Percentiles rank a stretch among this genome's conserved stretches.
These are phyloP conservation scores for Stropharia rugosoannulata DNA, from an alignment of 768 basidiomycete species.

Conservation along the genomic window DNA sequence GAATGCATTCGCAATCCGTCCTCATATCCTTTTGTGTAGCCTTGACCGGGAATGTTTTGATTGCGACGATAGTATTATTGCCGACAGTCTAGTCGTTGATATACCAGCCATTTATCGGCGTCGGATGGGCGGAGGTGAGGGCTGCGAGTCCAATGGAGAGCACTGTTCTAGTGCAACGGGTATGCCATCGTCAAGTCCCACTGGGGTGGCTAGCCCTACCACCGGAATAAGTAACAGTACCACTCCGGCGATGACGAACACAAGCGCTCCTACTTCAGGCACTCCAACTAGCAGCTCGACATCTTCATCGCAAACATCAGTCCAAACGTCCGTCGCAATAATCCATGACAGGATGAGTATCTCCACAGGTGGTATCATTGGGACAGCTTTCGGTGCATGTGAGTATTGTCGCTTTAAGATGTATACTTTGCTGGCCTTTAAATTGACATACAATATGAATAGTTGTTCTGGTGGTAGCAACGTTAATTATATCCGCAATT, in stretches of 20 bases:
- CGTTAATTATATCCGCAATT: slow-evolving; percentile 17
- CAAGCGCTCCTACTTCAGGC: not conserved
- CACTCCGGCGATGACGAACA: not conserved
- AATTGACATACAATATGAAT: not conserved
- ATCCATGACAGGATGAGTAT: not conserved
- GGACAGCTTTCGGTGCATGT: slow-evolving; percentile 17
- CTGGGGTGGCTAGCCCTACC: not conserved
- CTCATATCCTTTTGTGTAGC: not conserved
- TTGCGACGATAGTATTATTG: not conserved
- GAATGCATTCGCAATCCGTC: not conserved
- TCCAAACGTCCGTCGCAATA: not conserved
- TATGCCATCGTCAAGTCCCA: not conserved
- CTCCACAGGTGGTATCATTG: slow-evolving; percentile 3
- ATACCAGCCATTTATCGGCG: not conserved
- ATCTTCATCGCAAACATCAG: not conserved
- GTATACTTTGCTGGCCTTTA: not conserved
- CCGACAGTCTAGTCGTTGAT: not conserved
- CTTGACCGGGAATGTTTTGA: not conserved
- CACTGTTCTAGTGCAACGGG: not conserved
- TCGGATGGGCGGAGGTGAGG: not conserved
- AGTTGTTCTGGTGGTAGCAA: slow-evolving; percentile 20
- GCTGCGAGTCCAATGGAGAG: not conserved
- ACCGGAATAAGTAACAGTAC: not conserved
- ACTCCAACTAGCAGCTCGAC: not conserved
- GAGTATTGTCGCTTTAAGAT: not conserved